These are phyloP conservation scores for Rhizoctonia solani DNA, from an alignment of 1,284 basidiomycete species.

Conservation along the genomic window DNA sequence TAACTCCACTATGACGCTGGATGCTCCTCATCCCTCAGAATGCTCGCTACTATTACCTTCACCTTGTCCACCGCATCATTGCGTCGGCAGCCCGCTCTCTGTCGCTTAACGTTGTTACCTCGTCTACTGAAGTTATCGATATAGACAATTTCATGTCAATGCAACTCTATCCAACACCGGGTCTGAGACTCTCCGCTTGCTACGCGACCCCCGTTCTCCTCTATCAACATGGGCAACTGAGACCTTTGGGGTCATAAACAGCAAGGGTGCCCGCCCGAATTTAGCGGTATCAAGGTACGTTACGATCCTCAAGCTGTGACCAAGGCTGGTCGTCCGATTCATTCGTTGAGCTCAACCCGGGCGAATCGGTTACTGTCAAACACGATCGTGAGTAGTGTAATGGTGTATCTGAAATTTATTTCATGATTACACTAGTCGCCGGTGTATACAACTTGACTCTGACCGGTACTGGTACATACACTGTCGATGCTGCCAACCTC, in stretches of 20 bases:
- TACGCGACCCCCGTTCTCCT: conserved; percentile 53
- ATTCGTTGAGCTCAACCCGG: conserved; percentile 52
- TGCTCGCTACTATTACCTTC: conserved; percentile 25
- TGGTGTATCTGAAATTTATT: not conserved
- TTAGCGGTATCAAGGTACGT: conserved; percentile 45
- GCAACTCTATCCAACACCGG: conserved; percentile 54
- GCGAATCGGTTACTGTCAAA: conserved; percentile 49
- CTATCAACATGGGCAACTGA: conserved; percentile 51
- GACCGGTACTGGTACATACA: conserved; percentile 50
- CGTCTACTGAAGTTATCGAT: conserved; percentile 45
- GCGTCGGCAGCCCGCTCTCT: conserved; percentile 31
- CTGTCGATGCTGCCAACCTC: conserved; percentile 50
- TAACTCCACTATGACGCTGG: too few species aligned
- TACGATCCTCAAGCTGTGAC: conserved; percentile 42
- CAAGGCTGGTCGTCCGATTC: conserved; percentile 28
- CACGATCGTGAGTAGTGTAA: conserved; percentile 46
- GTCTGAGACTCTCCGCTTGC: too few species aligned
- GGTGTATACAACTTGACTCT: conserved; percentile 55
- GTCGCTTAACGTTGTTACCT: conserved; percentile 42
- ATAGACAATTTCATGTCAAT: conserved; percentile 51
- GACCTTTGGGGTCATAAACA: conserved; percentile 51
- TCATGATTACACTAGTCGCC: conserved; percentile 51
- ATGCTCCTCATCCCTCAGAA: conserved; percentile 14
- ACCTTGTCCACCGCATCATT: conserved; percentile 21
- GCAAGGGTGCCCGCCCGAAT: conserved; percentile 47